phyloP scores from a whole-genome alignment of 441 rosid species.

The Erodium texanum region DNA sequence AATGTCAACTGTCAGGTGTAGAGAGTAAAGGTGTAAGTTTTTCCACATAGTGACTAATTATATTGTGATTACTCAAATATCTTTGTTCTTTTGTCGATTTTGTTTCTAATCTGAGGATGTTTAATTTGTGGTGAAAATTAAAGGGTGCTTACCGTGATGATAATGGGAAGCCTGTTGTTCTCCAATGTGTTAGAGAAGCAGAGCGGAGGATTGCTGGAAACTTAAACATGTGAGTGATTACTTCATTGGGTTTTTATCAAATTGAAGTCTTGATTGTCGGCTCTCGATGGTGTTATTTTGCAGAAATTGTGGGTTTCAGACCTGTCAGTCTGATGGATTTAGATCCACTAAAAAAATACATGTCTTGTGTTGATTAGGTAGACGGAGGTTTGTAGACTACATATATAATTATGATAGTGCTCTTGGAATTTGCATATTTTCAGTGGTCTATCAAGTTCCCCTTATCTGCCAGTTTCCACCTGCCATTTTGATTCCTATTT shows the following conservation, averaged over 20 bases:
- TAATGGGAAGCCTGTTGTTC: slow-evolving; percentile 84
- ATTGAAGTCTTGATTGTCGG: not conserved
- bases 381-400: not conserved
- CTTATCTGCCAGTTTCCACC: not conserved
- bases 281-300: not conserved
- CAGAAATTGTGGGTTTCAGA: not conserved
- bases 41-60: not conserved
- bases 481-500: not conserved
- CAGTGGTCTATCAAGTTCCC: not conserved
- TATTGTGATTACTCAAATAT: not conserved
- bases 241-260: not conserved
- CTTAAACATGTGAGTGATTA: slow-evolving; percentile 48
- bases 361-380: not conserved
- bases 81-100: not conserved
- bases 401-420: not conserved
- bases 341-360: not conserved
- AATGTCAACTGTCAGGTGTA: not conserved
- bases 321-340: not conserved
- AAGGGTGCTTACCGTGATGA: slow-evolving; percentile 98
- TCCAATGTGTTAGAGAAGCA: slow-evolving; percentile 85
- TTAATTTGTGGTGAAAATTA: slow-evolving; percentile 8
- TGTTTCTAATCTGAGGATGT: not conserved
- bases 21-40: not conserved
- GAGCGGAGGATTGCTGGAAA: slow-evolving; percentile 74
- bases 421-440: slow-evolving; percentile 1